Evolutionary conservation across 495 filamentous ascomycete genomes (phyloP).

Genomic region (Neurospora pannonica): DNA sequence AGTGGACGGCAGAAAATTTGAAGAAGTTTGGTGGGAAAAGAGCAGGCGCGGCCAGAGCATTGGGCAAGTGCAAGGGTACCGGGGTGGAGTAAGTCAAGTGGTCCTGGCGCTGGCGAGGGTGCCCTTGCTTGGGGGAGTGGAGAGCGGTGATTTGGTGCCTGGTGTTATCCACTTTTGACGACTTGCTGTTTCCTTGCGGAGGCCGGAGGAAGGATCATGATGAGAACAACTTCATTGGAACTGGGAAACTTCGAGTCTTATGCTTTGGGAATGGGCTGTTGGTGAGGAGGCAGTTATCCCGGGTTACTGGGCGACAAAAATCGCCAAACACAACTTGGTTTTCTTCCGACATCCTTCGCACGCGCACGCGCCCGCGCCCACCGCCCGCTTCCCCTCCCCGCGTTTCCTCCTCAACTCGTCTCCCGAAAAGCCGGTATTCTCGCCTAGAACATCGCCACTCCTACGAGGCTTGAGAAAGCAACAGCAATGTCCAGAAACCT

Average conservation of each 20-base stretch:
- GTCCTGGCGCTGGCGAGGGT: neutral
- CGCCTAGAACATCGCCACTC: neutral
- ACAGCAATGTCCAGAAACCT: neutral
- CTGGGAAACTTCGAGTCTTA: neutral
- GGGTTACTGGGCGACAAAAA: neutral
- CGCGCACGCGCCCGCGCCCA: neutral
- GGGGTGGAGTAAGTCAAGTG: neutral
- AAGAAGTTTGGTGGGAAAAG: neutral
- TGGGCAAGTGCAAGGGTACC: neutral
- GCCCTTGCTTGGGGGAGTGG: neutral
- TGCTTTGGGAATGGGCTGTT: neutral
- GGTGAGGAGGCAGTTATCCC: neutral
- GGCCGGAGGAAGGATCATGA: neutral
- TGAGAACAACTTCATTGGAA: neutral
- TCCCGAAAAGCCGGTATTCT: neutral
- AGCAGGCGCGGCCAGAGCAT: neutral
- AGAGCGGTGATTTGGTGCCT: neutral
- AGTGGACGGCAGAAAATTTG: neutral
- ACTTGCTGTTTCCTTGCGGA: neutral
- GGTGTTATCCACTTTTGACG: neutral
- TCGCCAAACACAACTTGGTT: neutral
- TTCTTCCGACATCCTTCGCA: neutral
- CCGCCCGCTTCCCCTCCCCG: neutral
- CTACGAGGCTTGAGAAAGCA: neutral
- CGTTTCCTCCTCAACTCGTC: neutral